These are phyloP conservation scores for Talaromyces ruber DNA, from an alignment of 495 filamentous ascomycete species.

Conservation along the genomic window DNA sequence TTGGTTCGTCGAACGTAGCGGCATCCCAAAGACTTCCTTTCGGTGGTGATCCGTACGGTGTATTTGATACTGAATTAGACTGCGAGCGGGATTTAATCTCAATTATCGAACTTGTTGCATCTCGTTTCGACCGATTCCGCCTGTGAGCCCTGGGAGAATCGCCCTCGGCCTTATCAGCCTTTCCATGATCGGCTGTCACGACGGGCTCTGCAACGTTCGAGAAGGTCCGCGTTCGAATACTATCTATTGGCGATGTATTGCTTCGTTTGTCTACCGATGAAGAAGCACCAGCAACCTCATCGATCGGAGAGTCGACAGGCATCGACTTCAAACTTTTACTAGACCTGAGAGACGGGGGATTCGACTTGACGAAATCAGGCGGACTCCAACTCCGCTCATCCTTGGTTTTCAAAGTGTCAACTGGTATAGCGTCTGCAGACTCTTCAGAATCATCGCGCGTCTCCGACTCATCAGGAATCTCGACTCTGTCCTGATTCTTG, in stretches of 20 bases:
- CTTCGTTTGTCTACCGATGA: conserved; percentile 30
- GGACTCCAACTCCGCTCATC: conserved; percentile 56
- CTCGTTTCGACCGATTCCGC: conserved; percentile 37
- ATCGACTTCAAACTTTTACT: conserved; percentile 20
- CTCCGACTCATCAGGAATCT: conserved; percentile 48
- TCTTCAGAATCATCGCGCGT: conserved; percentile 35
- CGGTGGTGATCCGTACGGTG: conserved; percentile 42
- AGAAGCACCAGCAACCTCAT: conserved; percentile 22
- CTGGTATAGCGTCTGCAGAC: conserved; percentile 22
- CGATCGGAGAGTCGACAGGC: conserved; percentile 17
- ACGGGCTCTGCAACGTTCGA: conserved; percentile 54
- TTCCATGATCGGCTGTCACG: conserved; percentile 52
- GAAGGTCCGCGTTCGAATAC: conserved; percentile 55
- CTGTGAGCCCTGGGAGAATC: conserved; percentile 17
- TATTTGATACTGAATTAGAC: conserved; percentile 45
- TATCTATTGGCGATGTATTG: conserved; percentile 38
- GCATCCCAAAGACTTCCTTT: conserved; percentile 20
- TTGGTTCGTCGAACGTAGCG: neutral
- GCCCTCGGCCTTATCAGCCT: conserved; percentile 41
- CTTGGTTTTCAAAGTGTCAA: conserved; percentile 29
- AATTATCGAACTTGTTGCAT: conserved; percentile 55
- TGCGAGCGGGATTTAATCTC: conserved; percentile 56
- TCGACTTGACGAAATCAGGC: conserved; percentile 29
- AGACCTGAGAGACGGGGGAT: conserved; percentile 20
- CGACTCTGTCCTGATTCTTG: conserved; percentile 36